Evolutionary conservation across 768 basidiomycete species (phyloP), one percentile per base, ranked within the genome.

Genomic region (Scleroderma citrinum): DNA sequence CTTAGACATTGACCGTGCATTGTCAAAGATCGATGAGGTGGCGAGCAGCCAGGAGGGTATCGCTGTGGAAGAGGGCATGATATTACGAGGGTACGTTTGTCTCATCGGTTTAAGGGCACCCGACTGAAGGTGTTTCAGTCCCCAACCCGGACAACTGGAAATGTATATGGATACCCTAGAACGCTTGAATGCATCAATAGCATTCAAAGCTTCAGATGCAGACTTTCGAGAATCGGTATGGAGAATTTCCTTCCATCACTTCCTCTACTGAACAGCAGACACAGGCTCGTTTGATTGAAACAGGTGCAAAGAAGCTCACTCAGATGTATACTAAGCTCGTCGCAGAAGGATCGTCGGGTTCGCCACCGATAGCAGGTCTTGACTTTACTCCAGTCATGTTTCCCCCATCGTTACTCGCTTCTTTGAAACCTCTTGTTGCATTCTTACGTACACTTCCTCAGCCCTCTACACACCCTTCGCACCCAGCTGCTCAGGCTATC

Each of bases 271-370:
- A 29, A 32, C 2, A 19, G 35, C 23, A 49, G 29, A 50, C 24
- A 21, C 55, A 74, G 84, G 75, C 85, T n/a, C 80, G 84, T 36
- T 76, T 92, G 5, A 72, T 91, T 8, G 88, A 91, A 69, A 87
- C 87, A 1, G 89, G 90, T 7, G 81, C 82, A 5, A 90, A 90
- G 71, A 90, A 89, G 60, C 72, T 92, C 10, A 76, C 82, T 0
- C 87, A 89, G 57, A 67, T 90, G 12, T 92, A 85, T 60, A 92
- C 87, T n/a, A 89, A 87, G 58, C 74, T 87, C 29, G 86, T 90
- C n/a, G 89, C 90, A 2, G 88, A 90, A 67, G 85, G 81, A 21
- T 91, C 87, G 1, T 85, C 87, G 3, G 87, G 87, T 24, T 72
- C 76, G n/a, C 81, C 83, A 5, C 82, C 80, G 0, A 71, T 75